Evolutionary conservation across 139 green algal genomes (phyloP).

Genomic region (Chlorella vulgaris): DNA sequence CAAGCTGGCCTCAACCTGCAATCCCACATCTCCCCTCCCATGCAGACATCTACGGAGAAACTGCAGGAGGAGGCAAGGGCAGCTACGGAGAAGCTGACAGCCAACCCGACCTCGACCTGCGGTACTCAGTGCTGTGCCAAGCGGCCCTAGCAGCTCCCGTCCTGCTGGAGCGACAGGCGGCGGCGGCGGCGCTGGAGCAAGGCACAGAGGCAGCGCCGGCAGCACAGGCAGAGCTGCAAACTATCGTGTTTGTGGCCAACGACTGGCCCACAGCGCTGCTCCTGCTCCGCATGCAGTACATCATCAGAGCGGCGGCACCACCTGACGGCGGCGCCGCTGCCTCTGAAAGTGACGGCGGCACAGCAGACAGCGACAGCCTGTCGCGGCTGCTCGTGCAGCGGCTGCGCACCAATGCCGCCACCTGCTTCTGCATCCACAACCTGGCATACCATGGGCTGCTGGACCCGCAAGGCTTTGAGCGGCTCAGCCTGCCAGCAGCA

Average conservation of each 20-base stretch:
- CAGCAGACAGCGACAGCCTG: neutral
- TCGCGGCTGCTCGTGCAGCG: conserved; percentile 19
- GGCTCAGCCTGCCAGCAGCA: conserved; percentile 39
- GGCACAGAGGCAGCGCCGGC: neutral
- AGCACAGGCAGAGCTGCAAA: neutral
- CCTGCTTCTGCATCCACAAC: conserved; percentile 61
- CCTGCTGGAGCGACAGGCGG: conserved; percentile 60
- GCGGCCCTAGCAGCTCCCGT: conserved; percentile 74
- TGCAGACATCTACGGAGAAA: conserved; percentile 41
- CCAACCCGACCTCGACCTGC: conserved; percentile 57
- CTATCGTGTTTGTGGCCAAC: conserved; percentile 54
- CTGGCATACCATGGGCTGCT: conserved; percentile 51
- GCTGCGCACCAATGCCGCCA: conserved; percentile 9
- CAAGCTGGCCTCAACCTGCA: no score
- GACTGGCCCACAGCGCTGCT: conserved; percentile 57
- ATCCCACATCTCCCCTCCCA: no score
- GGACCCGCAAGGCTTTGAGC: neutral
- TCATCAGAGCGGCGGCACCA: neutral
- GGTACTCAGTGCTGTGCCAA: conserved; percentile 82
- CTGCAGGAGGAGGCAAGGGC: neutral
- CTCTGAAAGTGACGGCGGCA: neutral
- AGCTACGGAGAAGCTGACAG: conserved; percentile 48
- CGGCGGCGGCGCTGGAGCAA: neutral
- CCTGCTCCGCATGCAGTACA: conserved; percentile 46
- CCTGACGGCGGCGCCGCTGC: neutral